These are phyloP conservation scores for Lentithecium fluviatile DNA, from an alignment of 495 filamentous ascomycete species.

Conservation along the genomic window DNA sequence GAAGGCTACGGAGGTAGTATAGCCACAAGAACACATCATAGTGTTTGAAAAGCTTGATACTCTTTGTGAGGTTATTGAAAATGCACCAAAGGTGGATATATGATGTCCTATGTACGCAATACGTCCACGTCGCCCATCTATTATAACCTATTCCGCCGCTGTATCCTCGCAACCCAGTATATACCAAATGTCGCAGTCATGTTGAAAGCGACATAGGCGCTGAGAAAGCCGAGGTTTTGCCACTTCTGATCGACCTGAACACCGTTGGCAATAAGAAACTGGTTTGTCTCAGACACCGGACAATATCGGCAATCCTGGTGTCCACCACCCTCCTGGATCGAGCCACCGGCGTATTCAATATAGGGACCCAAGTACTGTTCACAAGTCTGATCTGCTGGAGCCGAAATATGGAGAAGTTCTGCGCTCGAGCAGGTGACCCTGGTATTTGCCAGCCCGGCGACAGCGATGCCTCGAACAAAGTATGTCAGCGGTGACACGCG, in stretches of 20 bases:
- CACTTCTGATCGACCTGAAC: neutral
- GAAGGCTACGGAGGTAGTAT: slow-evolving; percentile 29
- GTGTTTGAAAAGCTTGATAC: too few relatives aligned
- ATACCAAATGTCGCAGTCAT: neutral
- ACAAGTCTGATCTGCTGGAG: neutral
- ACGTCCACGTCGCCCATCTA: too few relatives aligned
- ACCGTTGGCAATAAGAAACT: neutral
- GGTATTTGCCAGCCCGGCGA: neutral
- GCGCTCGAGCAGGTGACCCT: neutral
- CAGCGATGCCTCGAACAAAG: neutral
- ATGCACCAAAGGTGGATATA: too few relatives aligned
- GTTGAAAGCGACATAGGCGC: neutral
- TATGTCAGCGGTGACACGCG: slow-evolving; percentile 16
- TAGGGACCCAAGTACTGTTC: neutral
- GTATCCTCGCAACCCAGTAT: neutral
- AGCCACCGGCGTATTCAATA: neutral
- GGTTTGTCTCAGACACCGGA: neutral
- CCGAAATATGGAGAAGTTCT: neutral
- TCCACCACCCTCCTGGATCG: neutral
- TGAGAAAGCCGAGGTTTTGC: neutral
- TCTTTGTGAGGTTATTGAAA: too few relatives aligned
- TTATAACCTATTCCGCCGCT: neutral
- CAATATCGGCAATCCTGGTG: neutral
- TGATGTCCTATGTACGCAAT: too few relatives aligned
- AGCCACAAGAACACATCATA: too few relatives aligned